These are phyloP conservation scores for Boletellus emodensis DNA, from an alignment of 768 basidiomycete genomes.

Conservation along the genomic window DNA sequence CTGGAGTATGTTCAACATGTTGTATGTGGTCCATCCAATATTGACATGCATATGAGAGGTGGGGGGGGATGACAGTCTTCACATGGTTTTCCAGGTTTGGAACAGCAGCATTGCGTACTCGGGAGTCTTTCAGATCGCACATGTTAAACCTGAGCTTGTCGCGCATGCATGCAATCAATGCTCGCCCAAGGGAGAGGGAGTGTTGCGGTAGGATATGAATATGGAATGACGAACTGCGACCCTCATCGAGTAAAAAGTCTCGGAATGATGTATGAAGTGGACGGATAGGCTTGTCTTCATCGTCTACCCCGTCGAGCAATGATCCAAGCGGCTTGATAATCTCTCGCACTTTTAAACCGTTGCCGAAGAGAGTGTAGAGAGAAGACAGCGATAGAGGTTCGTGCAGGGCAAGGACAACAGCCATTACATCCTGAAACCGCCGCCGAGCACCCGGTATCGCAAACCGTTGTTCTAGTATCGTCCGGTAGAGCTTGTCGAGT, in stretches of 20 bases:
- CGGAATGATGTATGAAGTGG: no score
- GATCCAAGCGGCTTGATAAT: neutral
- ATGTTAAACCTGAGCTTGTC: slow-evolving; percentile 3
- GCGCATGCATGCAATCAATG: slow-evolving; percentile 1
- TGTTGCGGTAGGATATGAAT: neutral
- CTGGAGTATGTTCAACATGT: neutral
- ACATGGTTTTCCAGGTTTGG: neutral
- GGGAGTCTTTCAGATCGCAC: slow-evolving; percentile 2
- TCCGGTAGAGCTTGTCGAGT: no score
- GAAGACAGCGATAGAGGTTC: neutral
- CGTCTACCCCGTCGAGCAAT: neutral
- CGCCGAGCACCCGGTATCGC: no score
- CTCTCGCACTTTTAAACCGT: neutral
- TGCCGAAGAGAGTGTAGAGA: neutral
- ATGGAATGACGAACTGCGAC: neutral
- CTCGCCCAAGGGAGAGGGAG: neutral
- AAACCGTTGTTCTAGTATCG: no score
- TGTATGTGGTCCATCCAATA: slow-evolving; percentile 3
- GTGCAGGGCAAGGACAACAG: neutral
- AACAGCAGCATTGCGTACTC: neutral
- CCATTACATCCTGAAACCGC: neutral
- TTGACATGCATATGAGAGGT: neutral
- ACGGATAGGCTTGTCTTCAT: neutral
- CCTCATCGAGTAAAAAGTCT: neutral
- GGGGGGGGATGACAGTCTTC: neutral